Percentiles rank a stretch among this genome's conserved stretches.
Conservation (phyloP, 179 eudicot species). For the Gypsophila paniculata region DNA sequence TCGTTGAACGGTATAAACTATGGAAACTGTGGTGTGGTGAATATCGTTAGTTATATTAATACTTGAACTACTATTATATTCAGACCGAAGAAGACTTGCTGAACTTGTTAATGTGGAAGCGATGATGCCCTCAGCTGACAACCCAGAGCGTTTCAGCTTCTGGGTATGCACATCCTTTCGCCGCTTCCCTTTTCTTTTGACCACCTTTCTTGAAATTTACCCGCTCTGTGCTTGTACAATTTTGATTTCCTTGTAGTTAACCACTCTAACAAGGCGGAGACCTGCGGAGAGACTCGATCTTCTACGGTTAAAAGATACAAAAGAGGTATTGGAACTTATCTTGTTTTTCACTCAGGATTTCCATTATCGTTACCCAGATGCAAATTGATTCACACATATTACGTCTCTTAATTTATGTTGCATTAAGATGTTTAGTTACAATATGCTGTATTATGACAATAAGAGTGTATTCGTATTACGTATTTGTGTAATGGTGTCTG, state of each 20-base stretch:
- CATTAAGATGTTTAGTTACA: too few relatives aligned
- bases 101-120: constrained; percentile 71
- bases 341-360: too few relatives aligned
- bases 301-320: constrained; percentile 67
- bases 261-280: constrained; percentile 58
- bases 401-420: too few relatives aligned
- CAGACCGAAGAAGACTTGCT: constrained; percentile 62
- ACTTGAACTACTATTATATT: constrained; percentile 10
- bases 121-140: constrained; percentile 62
- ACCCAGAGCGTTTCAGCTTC: constrained; percentile 91
- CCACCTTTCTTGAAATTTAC: neutral
- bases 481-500: too few relatives aligned
- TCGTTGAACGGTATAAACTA: too few relatives aligned
- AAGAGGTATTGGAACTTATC: constrained; percentile 48
- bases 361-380: too few relatives aligned
- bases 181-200: neutral
- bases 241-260: constrained; percentile 41
- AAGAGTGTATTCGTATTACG: too few relatives aligned
- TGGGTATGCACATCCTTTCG: constrained; percentile 53
- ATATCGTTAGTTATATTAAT: too few relatives aligned
- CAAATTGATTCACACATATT: too few relatives aligned
- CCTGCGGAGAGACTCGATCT: constrained; percentile 77
- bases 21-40: too few relatives aligned
- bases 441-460: too few relatives aligned
- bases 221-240: constrained; percentile 8